Base-by-base conservation (phyloP, 768 basidiomycete species). In the Agrocybe praecox region DNA sequence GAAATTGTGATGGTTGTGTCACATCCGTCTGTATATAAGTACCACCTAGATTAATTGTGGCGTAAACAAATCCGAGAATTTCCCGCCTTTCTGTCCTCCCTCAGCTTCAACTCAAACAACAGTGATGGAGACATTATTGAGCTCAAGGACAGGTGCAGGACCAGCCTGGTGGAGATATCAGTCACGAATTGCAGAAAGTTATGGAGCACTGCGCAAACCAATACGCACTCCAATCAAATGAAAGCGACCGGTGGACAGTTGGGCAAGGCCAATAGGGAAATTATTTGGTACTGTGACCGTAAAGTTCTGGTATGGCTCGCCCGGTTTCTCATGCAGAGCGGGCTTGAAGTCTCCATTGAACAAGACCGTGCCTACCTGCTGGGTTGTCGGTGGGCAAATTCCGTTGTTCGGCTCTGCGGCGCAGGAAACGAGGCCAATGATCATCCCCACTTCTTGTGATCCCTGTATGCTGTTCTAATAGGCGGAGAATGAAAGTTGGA, bases 291-390 rank as follows among this genome's bases (percentile, higher is more conserved):
- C 59, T 21, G 62, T 70, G 18, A 81, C 69, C 0, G 75, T 74
- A 61, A 82, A 78, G 63, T 81, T 80, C 61, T 81, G 64, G 58
- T 79, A 80, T 2, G 77, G 76, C 22, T 65, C 55, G 47, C 67
- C 70, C 1, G 69, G 63, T 24, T 56, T 60, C 44, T 68, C 69
- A 45, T 73, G 72, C 5, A 69, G 21, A 49, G 68, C 61, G 0
- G 80, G 79, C 24, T 62, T 55, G 57, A 71, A 80, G 1, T 65
- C 59, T 23, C 80, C 80, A 18, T 72, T 75, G 61, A 73, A 81
- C 47, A 82, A 58, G 45, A 82, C 64, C 6, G 51, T 63, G 19
- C 80, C 81, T 57, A 81, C 55, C 52, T 64, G 44, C 9, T 53
- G 54, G 21, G 46, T 53, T n/a, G 72, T 63, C 6, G 63, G 46